These are phyloP conservation scores for Santalum album DNA, from an alignment of 164 flowering plant species.

Conservation along the genomic window DNA sequence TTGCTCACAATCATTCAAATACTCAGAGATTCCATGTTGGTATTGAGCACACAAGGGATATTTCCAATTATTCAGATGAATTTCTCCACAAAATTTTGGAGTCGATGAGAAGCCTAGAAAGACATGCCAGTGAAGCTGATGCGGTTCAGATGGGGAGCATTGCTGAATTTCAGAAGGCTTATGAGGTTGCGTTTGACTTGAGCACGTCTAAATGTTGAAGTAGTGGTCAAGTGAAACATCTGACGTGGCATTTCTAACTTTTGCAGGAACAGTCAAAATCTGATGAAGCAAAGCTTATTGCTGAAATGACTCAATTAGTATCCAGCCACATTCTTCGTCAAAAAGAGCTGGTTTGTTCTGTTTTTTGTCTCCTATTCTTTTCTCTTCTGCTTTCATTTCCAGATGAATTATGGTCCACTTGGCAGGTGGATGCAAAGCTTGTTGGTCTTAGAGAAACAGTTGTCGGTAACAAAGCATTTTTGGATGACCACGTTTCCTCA, in stretches of 20 bases:
- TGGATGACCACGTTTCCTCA: constrained; percentile 64
- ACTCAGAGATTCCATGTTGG: constrained; percentile 56
- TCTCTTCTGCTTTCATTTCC: background rate
- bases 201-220: background rate
- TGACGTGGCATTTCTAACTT: constrained; percentile 1
- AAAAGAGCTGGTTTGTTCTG: constrained; percentile 59
- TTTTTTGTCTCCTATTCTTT: background rate
- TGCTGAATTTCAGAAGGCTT: constrained; percentile 64
- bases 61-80: constrained; percentile 42
- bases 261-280: constrained; percentile 72
- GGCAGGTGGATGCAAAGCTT: constrained; percentile 69
- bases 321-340: constrained; percentile 58
- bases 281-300: constrained; percentile 74
- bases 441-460: constrained; percentile 46
- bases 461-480: constrained; percentile 35
- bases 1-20: background rate
- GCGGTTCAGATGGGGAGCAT: constrained; percentile 48
- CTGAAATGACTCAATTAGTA: constrained; percentile 57
- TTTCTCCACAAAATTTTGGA: constrained; percentile 46
- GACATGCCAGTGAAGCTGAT: constrained; percentile 35
- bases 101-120: constrained; percentile 44
- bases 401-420: background rate
- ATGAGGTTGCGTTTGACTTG: constrained; percentile 32
- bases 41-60: constrained; percentile 39
- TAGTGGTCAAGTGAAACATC: background rate